phyloP scores from a whole-genome alignment of 2,329 filamentous ascomycete species.

The Calonectria fujianensis region DNA sequence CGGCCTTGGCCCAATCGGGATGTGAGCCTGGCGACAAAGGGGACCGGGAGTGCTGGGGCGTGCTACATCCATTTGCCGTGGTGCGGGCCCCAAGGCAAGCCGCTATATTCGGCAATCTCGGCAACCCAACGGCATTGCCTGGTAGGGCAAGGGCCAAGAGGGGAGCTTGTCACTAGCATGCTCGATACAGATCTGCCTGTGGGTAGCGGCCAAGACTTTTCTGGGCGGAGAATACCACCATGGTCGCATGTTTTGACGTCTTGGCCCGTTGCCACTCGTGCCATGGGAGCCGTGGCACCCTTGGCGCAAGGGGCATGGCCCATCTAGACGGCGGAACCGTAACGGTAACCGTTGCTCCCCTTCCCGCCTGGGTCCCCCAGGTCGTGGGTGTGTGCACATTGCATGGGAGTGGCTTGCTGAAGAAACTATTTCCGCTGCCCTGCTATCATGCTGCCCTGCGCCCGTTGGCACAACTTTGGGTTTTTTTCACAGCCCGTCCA shows the following conservation, averaged over 20 bases:
- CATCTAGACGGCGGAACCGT: background rate
- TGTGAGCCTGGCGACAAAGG: background rate
- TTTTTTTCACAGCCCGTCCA: background rate
- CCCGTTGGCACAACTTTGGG: background rate
- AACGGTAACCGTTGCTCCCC: background rate
- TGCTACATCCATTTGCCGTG: background rate
- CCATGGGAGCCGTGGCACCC: background rate
- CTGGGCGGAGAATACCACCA: slow-evolving; percentile 1
- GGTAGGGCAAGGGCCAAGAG: slow-evolving; percentile 1
- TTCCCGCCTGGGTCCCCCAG: background rate
- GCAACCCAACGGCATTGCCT: slow-evolving; percentile 24
- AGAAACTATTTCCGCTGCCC: background rate
- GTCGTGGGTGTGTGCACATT: background rate
- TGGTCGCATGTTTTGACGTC: slow-evolving; percentile 24
- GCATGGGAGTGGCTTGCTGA: slow-evolving; percentile 7
- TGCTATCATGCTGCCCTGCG: background rate
- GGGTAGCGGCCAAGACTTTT: background rate
- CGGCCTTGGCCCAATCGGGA: slow-evolving; percentile 3
- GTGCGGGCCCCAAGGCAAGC: background rate
- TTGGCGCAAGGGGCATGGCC: background rate
- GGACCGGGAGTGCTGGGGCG: background rate
- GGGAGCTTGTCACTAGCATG: background rate
- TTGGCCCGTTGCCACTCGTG: background rate
- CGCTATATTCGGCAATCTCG: slow-evolving; percentile 26
- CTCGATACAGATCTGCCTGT: slow-evolving; percentile 2